Conservation (phyloP, 305 asterid genomes). For the Rubia tinctorum region DNA sequence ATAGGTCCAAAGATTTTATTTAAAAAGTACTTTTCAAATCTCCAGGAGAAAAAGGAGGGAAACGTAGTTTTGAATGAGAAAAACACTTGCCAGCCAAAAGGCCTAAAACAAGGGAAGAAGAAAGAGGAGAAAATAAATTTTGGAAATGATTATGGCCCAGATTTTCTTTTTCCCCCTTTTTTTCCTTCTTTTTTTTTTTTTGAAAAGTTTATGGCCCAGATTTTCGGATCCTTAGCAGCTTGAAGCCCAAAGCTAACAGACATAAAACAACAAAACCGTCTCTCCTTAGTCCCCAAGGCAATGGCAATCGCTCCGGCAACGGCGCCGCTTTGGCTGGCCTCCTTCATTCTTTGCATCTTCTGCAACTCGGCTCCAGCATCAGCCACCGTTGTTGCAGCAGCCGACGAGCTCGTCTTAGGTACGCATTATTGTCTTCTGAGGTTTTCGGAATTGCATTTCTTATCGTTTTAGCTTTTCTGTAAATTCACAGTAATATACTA, state of each 20-base stretch:
- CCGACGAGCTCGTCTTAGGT: conserved; percentile 16
- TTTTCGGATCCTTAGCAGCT: neutral
- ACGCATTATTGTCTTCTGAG: neutral
- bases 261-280: neutral
- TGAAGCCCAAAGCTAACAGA: neutral
- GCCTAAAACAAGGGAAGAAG: no score
- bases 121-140: no score
- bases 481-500: no score
- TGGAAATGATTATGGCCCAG: no score
- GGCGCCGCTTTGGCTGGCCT: neutral
- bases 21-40: no score
- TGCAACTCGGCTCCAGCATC: neutral
- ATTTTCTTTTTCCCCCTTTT: no score
- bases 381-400: conserved; percentile 47
- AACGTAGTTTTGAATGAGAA: no score
- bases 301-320: conserved; percentile 2
- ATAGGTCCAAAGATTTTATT: no score
- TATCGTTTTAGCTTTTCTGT: neutral
- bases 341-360: neutral
- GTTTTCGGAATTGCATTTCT: neutral
- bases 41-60: no score
- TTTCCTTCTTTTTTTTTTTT: no score
- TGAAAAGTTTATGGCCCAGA: no score
- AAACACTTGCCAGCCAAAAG: no score
- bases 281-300: neutral